These are phyloP conservation scores for Alternaria ventricosa DNA, from an alignment of 2,329 filamentous ascomycete genomes.

Conservation along the genomic window DNA sequence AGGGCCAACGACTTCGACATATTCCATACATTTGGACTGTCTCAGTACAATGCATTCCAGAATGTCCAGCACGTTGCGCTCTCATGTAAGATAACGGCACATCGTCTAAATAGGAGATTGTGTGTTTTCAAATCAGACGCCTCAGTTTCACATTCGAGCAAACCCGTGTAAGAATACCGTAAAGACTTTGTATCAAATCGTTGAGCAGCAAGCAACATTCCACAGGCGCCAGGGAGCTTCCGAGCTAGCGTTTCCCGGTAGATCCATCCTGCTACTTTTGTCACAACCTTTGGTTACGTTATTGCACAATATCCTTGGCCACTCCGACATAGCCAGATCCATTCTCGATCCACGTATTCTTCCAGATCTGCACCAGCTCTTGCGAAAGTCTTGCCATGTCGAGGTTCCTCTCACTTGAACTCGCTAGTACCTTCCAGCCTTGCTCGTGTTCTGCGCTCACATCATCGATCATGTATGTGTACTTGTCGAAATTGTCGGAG, in stretches of 20 bases:
- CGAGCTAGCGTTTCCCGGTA: background rate
- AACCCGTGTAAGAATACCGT: background rate
- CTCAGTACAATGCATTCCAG: background rate
- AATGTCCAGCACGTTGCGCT: background rate
- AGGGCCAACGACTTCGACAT: background rate
- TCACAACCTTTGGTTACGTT: background rate
- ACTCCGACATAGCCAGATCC: background rate
- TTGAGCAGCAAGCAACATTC: background rate
- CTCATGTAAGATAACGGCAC: background rate
- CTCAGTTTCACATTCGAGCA: background rate
- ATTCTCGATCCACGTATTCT: background rate
- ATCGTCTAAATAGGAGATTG: background rate
- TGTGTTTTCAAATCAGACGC: background rate
- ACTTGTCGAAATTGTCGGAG: constrained; percentile 13
- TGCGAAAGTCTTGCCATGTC: background rate
- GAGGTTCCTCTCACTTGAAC: background rate
- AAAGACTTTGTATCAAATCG: background rate
- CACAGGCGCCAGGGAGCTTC: background rate
- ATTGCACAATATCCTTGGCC: background rate
- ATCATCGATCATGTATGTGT: background rate
- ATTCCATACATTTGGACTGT: background rate
- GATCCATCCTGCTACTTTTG: background rate
- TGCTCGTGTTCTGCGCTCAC: background rate
- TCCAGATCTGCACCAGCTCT: constrained; percentile 1
- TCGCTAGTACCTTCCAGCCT: background rate